A percentile compares a stretch with the other conserved stretches of the same genome.
Conservation (phyloP, 2,329 filamentous ascomycete species). For the Penicillium digitatum region DNA sequence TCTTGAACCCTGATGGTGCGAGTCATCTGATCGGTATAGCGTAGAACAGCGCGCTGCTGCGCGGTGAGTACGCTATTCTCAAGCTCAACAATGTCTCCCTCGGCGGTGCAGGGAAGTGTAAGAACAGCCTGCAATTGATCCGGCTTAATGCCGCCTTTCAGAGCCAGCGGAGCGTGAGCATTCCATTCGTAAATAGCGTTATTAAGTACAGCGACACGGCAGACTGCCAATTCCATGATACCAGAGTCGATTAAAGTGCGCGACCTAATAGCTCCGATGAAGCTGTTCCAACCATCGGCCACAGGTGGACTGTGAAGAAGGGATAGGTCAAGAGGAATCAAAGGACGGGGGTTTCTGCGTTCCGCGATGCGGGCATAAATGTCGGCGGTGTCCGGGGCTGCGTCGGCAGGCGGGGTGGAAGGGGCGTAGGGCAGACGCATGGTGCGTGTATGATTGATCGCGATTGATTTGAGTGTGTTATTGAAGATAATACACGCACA, state of each 20-base stretch:
- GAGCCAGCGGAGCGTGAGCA: slow-evolving; percentile 66
- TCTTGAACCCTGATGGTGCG: slow-evolving; percentile 65
- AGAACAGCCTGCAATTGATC: slow-evolving; percentile 52
- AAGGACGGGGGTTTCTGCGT: slow-evolving; percentile 55
- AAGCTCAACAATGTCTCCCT: slow-evolving; percentile 31
- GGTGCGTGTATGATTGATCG: slow-evolving; percentile 9
- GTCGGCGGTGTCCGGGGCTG: slow-evolving; percentile 22
- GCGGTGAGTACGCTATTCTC: slow-evolving; percentile 46
- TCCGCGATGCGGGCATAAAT: slow-evolving; percentile 28
- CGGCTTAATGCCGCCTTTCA: slow-evolving; percentile 36
- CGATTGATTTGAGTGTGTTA: neutral
- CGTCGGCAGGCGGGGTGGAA: slow-evolving; percentile 21
- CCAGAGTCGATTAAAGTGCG: slow-evolving; percentile 46
- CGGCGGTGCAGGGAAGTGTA: slow-evolving; percentile 48
- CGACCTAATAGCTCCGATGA: slow-evolving; percentile 54
- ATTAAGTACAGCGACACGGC: slow-evolving; percentile 74
- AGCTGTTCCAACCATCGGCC: slow-evolving; percentile 65
- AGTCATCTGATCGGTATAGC: slow-evolving; percentile 81
- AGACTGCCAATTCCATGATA: slow-evolving; percentile 73
- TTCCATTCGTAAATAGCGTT: slow-evolving; percentile 80
- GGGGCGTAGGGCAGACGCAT: slow-evolving; percentile 27
- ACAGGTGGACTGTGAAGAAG: slow-evolving; percentile 70
- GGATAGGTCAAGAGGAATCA: slow-evolving; percentile 71
- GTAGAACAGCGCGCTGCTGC: slow-evolving; percentile 64
- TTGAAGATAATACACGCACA: too few species aligned